These are phyloP conservation scores for Solanum bulbocastanum DNA, from an alignment of 257 asterid species.

Conservation along the genomic window DNA sequence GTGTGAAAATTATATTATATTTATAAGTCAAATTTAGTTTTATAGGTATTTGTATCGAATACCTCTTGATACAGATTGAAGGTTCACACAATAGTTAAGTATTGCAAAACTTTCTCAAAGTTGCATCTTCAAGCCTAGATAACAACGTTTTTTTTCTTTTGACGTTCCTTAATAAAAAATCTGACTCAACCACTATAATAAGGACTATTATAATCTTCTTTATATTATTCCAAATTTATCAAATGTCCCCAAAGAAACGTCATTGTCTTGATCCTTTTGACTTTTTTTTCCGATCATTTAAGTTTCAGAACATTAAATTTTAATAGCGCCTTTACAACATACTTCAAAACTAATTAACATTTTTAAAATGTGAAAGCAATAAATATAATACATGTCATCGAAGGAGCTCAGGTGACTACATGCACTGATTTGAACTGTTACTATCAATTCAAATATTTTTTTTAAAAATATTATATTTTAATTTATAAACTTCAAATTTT, in stretches of 20 bases:
- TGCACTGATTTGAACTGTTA: background rate
- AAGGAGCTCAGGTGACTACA: background rate
- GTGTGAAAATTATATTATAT: too few species aligned
- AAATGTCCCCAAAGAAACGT: too few species aligned
- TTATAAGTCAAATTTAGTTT: too few species aligned
- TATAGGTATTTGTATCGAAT: too few species aligned
- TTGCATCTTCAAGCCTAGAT: accelerated
- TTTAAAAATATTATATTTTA: background rate
- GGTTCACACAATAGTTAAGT: too few species aligned
- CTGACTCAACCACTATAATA: background rate
- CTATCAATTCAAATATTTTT: background rate
- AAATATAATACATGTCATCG: background rate
- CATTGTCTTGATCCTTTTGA: background rate
- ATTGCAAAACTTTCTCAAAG: too few species aligned
- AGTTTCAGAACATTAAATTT: background rate
- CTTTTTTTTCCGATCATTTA: background rate
- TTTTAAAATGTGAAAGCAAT: background rate
- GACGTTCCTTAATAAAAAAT: accelerated
- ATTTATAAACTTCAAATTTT: background rate
- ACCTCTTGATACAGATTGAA: too few species aligned
- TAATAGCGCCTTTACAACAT: accelerated
- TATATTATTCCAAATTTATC: too few species aligned
- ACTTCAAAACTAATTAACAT: background rate
- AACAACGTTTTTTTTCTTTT: too few species aligned
- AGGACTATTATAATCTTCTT: too few species aligned